These are phyloP conservation scores for thale cress (Arabidopsis thaliana) DNA, from an alignment of 345 rosid species.

Conservation along the genomic window TAIR10.1 NC_003076.8:6284501-6285000, in stretches of 20 bases:
- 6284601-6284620: not conserved
- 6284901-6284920: slow-evolving; percentile 65
- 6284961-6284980: slow-evolving; percentile 62
- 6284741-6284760: not conserved
- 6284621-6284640: slow-evolving; percentile 24
- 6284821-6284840: slow-evolving; percentile 70
- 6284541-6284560: slow-evolving; percentile 78
- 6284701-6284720: slow-evolving; percentile 90
- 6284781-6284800: not conserved
- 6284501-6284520: slow-evolving; percentile 85
- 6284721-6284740: slow-evolving; percentile 69
- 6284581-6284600: slow-evolving; percentile 36
- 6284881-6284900: slow-evolving; percentile 72
- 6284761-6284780: not conserved
- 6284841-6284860: slow-evolving; percentile 60
- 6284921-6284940: slow-evolving; percentile 70
- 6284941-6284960: slow-evolving; percentile 67
- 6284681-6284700: slow-evolving; percentile 70
- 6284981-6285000: slow-evolving; percentile 64
- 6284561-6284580: slow-evolving; percentile 80
- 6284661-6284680: slow-evolving; percentile 77
- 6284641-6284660: slow-evolving; percentile 39
- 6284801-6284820: slow-evolving; percentile 59
- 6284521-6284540: slow-evolving; percentile 64
- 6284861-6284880: slow-evolving; percentile 73